Percentiles rank a stretch among this genome's conserved stretches.
These are phyloP conservation scores for Entomortierella chlamydospora DNA, from an alignment of 192 early-diverging fungal species.

Conservation along the genomic window DNA sequence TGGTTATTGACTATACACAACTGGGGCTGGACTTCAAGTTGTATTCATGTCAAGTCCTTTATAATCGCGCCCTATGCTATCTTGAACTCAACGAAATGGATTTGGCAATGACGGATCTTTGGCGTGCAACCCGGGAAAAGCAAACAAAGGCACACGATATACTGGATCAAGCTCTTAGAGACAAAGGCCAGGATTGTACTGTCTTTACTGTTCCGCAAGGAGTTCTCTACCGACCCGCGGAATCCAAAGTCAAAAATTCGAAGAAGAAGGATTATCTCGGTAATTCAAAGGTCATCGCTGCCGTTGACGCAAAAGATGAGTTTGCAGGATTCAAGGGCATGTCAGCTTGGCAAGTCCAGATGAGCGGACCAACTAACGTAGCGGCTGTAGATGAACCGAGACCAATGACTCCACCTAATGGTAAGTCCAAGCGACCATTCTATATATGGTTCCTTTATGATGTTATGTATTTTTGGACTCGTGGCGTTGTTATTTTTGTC, in stretches of 20 bases:
- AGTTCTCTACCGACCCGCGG: slow-evolving; percentile 85
- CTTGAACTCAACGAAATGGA: slow-evolving; percentile 80
- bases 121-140: slow-evolving; percentile 68
- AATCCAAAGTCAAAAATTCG: slow-evolving; percentile 86
- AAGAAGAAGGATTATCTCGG: slow-evolving; percentile 84
- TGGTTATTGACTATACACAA: slow-evolving; percentile 95
- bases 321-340: slow-evolving; percentile 73
- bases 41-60: slow-evolving; percentile 90
- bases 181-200: slow-evolving; percentile 71
- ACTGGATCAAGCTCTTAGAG: slow-evolving; percentile 72
- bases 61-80: slow-evolving; percentile 92
- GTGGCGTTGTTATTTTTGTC: no score
- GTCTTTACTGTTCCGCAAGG: slow-evolving; percentile 84
- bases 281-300: slow-evolving; percentile 87
- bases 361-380: slow-evolving; percentile 61
- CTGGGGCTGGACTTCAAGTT: slow-evolving; percentile 92
- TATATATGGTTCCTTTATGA: no score
- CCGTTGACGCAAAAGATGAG: slow-evolving; percentile 67
- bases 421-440: no score
- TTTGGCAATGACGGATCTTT: slow-evolving; percentile 78
- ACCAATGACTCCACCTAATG: slow-evolving; percentile 36
- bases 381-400: slow-evolving; percentile 33
- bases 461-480: no score
- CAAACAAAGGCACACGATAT: slow-evolving; percentile 78
- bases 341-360: slow-evolving; percentile 51